Base-by-base conservation (phyloP, 2,329 filamentous ascomycete genomes). In the Pestalotiopsis sp. region DNA sequence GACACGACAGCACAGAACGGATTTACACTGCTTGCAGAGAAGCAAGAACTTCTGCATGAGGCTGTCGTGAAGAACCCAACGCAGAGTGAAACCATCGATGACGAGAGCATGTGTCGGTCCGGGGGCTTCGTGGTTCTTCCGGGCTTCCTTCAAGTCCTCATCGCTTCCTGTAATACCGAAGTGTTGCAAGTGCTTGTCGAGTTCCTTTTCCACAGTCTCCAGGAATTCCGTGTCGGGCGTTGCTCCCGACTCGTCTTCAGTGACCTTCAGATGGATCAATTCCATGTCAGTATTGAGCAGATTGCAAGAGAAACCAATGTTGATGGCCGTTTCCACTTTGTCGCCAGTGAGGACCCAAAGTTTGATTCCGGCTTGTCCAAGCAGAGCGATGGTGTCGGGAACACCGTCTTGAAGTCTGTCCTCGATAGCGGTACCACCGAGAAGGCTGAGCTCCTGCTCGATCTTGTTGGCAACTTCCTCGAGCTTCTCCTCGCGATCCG, bases 221-320 rank as follows among this genome's bases (percentile, higher is more conserved):
- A 92, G 74, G 68, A 87, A 86, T 12, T 79, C 76, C 0, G 87
- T 85, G 31, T 87, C 83, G 0, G 79, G 70, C 0, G 82, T 81
- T 25, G 83, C 75, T 17, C 87, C 82, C 11, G 82, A 77, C 69
- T 91, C 87, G 67, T 94, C 91, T 72, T 97, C 93, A 1, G 93
- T 88, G 38, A 96, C 87, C 77, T 97, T 97, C 74, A 99, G 86
- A 63, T 97, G 90, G 72, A 99, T 93, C 70, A 99, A 84, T 74
- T 99, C 96, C 96, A 99, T 98, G 73, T 97, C 93, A 80, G 98
- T 99, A 81, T 95, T 94, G 67, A 99, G 88, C 39, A 99, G 86
- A 75, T 99, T 99, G 84, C 97, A 99, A 12, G 97, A 99, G 81
- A 98, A 99, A 2, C 96, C 96, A 77, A 99, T 99, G 82, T 99